A percentile compares a stretch with the other conserved stretches of the same genome.
phyloP scores from a whole-genome alignment of 805 yeast species.

The Lipomyces chichibuensis region DNA sequence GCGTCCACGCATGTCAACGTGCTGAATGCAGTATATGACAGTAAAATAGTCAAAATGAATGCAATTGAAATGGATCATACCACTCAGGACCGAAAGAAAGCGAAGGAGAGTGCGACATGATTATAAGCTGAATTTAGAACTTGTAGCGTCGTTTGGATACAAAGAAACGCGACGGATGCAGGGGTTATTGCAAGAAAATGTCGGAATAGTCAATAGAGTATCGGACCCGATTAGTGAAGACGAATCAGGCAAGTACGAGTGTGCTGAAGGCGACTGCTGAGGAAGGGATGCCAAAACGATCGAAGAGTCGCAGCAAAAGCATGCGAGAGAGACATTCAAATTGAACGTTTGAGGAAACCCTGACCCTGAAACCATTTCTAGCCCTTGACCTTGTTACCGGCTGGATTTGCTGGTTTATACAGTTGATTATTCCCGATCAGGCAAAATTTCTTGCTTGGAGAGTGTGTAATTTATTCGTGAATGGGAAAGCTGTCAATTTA shows the following conservation, averaged over 20 bases:
- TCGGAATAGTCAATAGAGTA: not conserved
- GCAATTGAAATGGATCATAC: conserved; percentile 33
- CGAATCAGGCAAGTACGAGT: not conserved
- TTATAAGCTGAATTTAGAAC: not conserved
- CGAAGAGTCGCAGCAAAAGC: not conserved
- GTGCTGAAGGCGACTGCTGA: not conserved
- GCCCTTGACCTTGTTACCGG: no score
- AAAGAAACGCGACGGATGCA: not conserved
- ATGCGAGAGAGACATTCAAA: not conserved
- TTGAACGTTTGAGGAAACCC: not conserved
- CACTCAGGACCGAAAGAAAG: conserved; percentile 43
- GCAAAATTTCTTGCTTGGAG: no score
- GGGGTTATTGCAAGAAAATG: not conserved
- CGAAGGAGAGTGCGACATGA: conserved; percentile 41
- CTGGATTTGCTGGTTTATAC: no score
- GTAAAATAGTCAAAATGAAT: not conserved
- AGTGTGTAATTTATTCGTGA: no score
- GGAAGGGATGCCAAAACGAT: not conserved
- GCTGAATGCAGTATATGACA: not conserved
- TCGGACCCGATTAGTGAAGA: not conserved
- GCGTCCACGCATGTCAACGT: not conserved
- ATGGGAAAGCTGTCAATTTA: no score
- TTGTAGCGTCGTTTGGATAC: not conserved
- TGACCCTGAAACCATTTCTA: not conserved
- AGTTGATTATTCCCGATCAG: no score